Evolutionary conservation across 805 yeast species (phyloP).

Genomic region (Suhomyces sp.): DNA sequence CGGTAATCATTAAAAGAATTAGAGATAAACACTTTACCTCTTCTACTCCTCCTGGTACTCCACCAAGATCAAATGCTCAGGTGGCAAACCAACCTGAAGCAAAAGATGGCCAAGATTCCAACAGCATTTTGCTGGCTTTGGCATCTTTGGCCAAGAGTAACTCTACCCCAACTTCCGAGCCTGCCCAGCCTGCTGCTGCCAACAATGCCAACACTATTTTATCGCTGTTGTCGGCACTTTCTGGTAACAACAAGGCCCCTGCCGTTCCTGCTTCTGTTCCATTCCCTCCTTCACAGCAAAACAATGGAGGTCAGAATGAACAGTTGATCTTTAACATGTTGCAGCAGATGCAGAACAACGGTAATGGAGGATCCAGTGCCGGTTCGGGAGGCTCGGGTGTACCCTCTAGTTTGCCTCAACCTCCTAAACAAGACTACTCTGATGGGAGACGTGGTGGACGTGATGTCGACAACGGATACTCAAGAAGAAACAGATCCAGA

Average conservation of each 20-base stretch:
- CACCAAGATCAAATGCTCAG: constrained; percentile 40
- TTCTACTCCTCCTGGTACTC: constrained; percentile 66
- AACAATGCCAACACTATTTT: constrained; percentile 38
- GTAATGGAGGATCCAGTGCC: constrained; percentile 7
- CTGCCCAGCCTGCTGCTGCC: constrained; percentile 17
- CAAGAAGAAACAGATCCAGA: constrained; percentile 53
- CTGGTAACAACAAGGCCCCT: constrained; percentile 16
- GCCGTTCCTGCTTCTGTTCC: constrained; percentile 10
- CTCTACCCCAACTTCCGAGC: constrained; percentile 28
- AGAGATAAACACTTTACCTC: constrained; percentile 59
- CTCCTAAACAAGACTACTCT: constrained; percentile 13
- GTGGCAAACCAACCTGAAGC: constrained; percentile 18
- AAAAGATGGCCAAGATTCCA: constrained; percentile 40
- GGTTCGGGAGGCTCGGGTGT: constrained; percentile 7
- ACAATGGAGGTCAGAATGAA: constrained; percentile 14
- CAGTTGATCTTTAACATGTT: constrained; percentile 49
- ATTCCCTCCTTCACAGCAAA: constrained; percentile 10
- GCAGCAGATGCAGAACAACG: constrained; percentile 46
- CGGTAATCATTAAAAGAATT: constrained; percentile 51
- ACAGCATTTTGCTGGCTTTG: constrained; percentile 65
- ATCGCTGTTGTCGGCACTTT: constrained; percentile 43
- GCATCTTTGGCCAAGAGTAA: constrained; percentile 56
- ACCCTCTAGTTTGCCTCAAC: constrained; percentile 6
- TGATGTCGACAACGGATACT: constrained; percentile 29
- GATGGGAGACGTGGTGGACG: constrained; percentile 31